Base-by-base conservation (phyloP, 768 basidiomycete species). In the Guyanaporus albipodus region DNA sequence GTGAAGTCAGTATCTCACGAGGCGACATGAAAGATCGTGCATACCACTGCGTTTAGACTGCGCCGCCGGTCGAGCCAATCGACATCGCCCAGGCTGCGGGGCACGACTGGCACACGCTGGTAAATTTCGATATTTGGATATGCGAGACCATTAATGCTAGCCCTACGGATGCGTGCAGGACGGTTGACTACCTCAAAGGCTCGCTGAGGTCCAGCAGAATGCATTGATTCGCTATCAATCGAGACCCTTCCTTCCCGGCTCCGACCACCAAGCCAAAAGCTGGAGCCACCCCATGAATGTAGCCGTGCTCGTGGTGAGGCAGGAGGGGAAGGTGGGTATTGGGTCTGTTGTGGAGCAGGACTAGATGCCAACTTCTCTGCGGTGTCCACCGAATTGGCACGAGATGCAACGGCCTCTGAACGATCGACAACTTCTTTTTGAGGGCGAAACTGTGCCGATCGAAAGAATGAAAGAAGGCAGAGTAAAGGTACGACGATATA, bases 51-150 rank as follows among this genome's bases (percentile, higher is more conserved):
- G 57, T 80, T 83, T 24, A 85, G 67, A 60, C 82, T 87, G 47
- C 87, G 77, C 42, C 89, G 74, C 41, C 84, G 78, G 46, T 83
- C 77, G 27, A 89, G 69, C 89, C 89, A 91, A 59, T 87, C 87
- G 40, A 87, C 71, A 59, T 91, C 86, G 24, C 80, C 79, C 31
- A 88, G 68, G 50, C 76, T 81, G 46, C 79, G 71, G 24, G 77
- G 71, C 14, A 73, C 62, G 31, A 50, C 70, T 58, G 58, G 77
- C 57, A 62, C 68, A 59, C 61, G 72, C 52, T 57, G 82, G 73
- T 60, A 75, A 33, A 39, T 70, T 69, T 43, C 73, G 76, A 53
- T 80, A 72, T 50, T 68, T 60, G 58, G 62, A 36, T 66, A 70
- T 23, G 65, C 61, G 18, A 74, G 63, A 23, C 73, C 73, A 31